phyloP scores from a whole-genome alignment of 352 stramenopile species.

The Pythium dissimile region DNA sequence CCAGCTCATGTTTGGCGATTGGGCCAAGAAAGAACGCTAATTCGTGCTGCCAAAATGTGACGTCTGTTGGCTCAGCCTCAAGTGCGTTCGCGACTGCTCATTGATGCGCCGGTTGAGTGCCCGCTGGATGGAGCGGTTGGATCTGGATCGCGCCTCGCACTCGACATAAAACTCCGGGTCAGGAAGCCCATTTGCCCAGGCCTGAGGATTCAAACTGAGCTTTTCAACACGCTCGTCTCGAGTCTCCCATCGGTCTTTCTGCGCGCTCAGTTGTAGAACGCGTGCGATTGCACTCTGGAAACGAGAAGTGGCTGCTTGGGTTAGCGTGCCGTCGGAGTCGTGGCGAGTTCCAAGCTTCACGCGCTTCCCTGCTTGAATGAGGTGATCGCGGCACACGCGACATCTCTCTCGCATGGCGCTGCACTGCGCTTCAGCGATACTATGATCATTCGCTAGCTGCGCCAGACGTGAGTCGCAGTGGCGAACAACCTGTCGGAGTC shows the following conservation, averaged over 20 bases:
- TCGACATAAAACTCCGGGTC: constrained; percentile 47
- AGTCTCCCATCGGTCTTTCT: constrained; percentile 38
- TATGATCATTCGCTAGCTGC: background rate
- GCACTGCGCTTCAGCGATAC: background rate
- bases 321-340: background rate
- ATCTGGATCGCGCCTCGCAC: constrained; percentile 13
- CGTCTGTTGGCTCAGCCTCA: background rate
- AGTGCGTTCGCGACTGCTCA: background rate
- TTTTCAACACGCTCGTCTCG: constrained; percentile 40
- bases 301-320: background rate
- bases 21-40: constrained; percentile 80
- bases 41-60: background rate
- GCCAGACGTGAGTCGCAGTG: constrained; percentile 15
- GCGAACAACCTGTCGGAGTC: background rate
- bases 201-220: constrained; percentile 29
- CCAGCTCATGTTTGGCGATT: constrained; percentile 79
- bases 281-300: constrained; percentile 23
- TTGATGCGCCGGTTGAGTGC: constrained; percentile 10
- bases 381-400: constrained; percentile 12
- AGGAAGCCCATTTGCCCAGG: constrained; percentile 47
- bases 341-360: constrained; percentile 5
- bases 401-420: constrained; percentile 9
- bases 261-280: constrained; percentile 26
- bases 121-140: constrained; percentile 4
- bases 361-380: constrained; percentile 10